Evolutionary conservation across 2,329 filamentous ascomycete genomes (phyloP), one percentile per base, ranked within the genome.

Genomic region (Magnaporthiopsis rhizophila): DNA sequence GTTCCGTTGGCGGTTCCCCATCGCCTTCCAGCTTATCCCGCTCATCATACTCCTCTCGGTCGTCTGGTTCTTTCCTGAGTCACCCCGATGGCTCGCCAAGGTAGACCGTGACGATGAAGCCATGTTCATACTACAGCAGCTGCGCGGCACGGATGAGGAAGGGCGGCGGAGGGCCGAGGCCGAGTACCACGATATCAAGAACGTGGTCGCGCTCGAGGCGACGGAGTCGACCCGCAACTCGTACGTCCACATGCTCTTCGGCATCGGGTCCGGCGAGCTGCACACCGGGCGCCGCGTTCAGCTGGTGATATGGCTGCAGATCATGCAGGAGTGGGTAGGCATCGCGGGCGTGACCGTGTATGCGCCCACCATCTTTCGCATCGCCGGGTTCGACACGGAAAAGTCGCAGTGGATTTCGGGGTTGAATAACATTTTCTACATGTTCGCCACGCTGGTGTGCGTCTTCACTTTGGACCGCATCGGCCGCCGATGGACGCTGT

Each of bases 401-500:
- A 86, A 88, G 71, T 82, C 82, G 15, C 82, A 86, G 66, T 89
- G 86, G 86, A 69, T 75, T 64, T 78, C 76, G 63, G 78, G 78
- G 65, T 72, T 79, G 66, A 75, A 79, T 67, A 79, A 73, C 38
- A 75, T 79, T 34, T 75, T 80, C 62, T 65, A 65, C 64, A 65
- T 65, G 64, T 62, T 65, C 28, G 60, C 64, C 30, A 65, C 64
- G 12, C 58, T 65, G 13, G 28, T 65, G 26, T 65, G 64, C 65
- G 87, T 89, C 62, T 90, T 89, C 69, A 90, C 87, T 0, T 76
- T 90, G 0, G 88, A 90, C 69, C 80, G 83, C 0, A 89, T 91
- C 64, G 88, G 88, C 7, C 81, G 88, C 13, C 81, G 88, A 18
- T 87, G 86, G 84, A 89, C 87, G 0, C 75, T 89, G 0, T 90